These are phyloP conservation scores for Chlorella variabilis DNA, from an alignment of 163 green algal species.

Conservation along the genomic window DNA sequence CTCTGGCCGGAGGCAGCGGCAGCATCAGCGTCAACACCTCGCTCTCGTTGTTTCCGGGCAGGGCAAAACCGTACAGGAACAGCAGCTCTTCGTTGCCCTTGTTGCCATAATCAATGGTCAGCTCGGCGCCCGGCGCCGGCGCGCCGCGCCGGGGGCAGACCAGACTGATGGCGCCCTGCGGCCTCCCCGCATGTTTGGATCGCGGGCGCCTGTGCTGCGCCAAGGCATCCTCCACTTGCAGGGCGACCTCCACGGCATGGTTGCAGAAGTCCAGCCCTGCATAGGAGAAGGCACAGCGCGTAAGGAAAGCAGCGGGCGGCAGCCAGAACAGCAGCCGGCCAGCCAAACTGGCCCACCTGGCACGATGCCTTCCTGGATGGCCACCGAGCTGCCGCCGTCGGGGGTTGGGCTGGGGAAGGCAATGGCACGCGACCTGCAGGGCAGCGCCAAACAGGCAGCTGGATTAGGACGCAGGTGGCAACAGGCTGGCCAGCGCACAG, in stretches of 20 bases:
- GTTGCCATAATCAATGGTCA: conserved; percentile 84
- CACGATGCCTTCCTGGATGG: conserved; percentile 74
- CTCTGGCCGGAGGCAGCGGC: conserved; percentile 42
- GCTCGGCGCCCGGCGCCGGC: conserved; percentile 57
- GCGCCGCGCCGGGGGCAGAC: conserved; percentile 21
- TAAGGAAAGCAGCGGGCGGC: no score
- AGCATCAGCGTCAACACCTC: conserved; percentile 54
- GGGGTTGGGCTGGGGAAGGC: conserved; percentile 24
- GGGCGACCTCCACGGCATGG: conserved; percentile 58
- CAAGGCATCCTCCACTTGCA: conserved; percentile 71
- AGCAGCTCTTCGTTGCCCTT: conserved; percentile 90
- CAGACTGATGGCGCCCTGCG: conserved; percentile 2
- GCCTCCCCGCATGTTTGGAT: no score
- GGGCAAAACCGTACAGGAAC: conserved; percentile 83
- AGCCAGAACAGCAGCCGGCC: no score
- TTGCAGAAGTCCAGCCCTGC: conserved; percentile 90
- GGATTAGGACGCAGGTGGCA: no score
- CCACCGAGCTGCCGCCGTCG: neutral
- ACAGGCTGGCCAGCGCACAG: no score
- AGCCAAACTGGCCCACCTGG: conserved; percentile 40
- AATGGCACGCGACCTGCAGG: conserved; percentile 40
- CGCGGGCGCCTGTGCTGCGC: neutral
- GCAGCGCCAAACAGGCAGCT: neutral
- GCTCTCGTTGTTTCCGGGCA: conserved; percentile 61
- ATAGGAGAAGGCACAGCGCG: no score